These are phyloP conservation scores for Boletus rubescentipes DNA, from an alignment of 768 basidiomycete genomes.

Conservation along the genomic window DNA sequence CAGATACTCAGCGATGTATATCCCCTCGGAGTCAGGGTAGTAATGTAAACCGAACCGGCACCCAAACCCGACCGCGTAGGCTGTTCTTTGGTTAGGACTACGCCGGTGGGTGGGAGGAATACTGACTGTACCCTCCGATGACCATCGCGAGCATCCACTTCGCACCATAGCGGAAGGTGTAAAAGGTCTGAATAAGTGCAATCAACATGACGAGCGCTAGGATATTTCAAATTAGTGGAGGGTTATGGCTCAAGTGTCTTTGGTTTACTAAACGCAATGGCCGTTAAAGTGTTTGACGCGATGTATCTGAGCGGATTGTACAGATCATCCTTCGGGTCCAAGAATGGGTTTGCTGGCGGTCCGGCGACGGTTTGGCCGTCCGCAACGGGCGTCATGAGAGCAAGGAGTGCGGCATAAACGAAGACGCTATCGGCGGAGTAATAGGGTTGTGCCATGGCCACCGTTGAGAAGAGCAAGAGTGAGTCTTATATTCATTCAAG, in stretches of 20 bases:
- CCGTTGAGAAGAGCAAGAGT: neutral
- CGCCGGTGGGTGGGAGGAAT: neutral
- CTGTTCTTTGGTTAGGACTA: conserved; percentile 30
- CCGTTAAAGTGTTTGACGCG: conserved; percentile 50
- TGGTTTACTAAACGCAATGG: conserved; percentile 45
- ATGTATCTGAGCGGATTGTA: conserved; percentile 58
- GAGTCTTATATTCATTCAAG: neutral
- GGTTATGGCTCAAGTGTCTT: neutral
- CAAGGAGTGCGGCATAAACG: neutral
- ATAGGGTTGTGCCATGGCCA: conserved; percentile 2
- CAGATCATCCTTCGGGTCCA: conserved; percentile 51
- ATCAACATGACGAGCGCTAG: conserved; percentile 36
- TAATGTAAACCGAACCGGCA: conserved; percentile 55
- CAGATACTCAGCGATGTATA: conserved; percentile 58
- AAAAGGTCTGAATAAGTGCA: conserved; percentile 45
- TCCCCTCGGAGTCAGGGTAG: conserved; percentile 49
- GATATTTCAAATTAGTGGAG: neutral
- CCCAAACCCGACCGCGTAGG: conserved; percentile 55
- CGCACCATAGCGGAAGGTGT: conserved; percentile 44
- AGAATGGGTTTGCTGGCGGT: conserved; percentile 9
- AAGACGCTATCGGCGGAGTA: neutral
- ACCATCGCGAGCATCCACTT: conserved; percentile 62
- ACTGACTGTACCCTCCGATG: conserved; percentile 57
- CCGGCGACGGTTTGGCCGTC: neutral
- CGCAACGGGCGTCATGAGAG: neutral